These are phyloP conservation scores for Kalanchoe fedtschenkoi DNA, from an alignment of 164 flowering plant genomes.

Conservation along the genomic window DNA sequence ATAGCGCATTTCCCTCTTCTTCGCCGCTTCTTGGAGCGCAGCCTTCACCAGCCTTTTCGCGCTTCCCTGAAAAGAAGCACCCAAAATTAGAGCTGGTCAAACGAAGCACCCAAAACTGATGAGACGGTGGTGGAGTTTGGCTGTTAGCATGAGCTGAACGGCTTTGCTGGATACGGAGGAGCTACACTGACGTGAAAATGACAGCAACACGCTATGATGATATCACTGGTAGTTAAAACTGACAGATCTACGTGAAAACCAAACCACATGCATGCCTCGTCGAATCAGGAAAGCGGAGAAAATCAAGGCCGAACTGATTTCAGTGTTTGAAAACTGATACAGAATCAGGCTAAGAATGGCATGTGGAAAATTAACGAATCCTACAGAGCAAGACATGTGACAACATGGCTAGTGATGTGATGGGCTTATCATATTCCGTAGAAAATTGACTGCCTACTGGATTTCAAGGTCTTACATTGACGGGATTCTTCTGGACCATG, in stretches of 20 bases:
- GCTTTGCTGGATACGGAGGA: too few species aligned
- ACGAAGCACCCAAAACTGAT: background rate
- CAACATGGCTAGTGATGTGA: background rate
- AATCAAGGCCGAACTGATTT: too few species aligned
- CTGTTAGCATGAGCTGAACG: background rate
- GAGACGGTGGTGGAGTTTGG: background rate
- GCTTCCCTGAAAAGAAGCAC: background rate
- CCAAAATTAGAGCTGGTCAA: background rate
- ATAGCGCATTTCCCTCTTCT: constrained; percentile 5
- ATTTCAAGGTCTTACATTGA: constrained; percentile 3
- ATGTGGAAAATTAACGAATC: background rate
- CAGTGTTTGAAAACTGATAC: too few species aligned
- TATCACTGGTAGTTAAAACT: too few species aligned
- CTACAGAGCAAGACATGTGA: background rate
- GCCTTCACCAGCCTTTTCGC: constrained; percentile 1
- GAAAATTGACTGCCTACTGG: too few species aligned
- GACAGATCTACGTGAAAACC: too few species aligned
- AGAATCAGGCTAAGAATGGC: background rate
- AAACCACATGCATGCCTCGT: too few species aligned
- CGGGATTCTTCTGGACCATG: constrained; percentile 4
- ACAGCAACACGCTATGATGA: too few species aligned
- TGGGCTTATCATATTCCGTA: too few species aligned
- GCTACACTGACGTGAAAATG: too few species aligned
- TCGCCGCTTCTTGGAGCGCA: background rate
- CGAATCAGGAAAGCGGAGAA: too few species aligned